These are phyloP conservation scores for Hypoxylon sp. DNA, from an alignment of 2,329 filamentous ascomycete species.

Conservation along the genomic window DNA sequence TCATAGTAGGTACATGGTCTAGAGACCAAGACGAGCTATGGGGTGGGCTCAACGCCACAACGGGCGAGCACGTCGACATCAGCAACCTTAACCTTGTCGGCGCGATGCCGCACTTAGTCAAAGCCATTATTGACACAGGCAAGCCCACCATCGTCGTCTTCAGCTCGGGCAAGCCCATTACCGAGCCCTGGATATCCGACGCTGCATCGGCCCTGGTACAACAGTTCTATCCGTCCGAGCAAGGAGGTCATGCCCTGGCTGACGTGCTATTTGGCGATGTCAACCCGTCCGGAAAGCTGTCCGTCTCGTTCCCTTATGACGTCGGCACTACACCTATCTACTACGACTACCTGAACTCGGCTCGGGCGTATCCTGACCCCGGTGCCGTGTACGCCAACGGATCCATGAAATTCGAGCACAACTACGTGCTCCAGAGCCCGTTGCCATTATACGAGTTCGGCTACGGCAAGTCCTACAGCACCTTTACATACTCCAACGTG, in stretches of 20 bases:
- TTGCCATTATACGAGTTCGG: conserved; percentile 75
- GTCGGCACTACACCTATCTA: conserved; percentile 78
- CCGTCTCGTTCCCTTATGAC: conserved; percentile 76
- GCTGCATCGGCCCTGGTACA: conserved; percentile 77
- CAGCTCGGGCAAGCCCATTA: conserved; percentile 79
- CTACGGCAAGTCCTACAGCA: conserved; percentile 76
- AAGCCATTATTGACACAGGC: conserved; percentile 76
- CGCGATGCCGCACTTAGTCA: conserved; percentile 76
- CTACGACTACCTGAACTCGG: conserved; percentile 81
- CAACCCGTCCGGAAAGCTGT: conserved; percentile 76
- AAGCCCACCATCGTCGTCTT: conserved; percentile 78
- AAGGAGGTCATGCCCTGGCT: conserved; percentile 76
- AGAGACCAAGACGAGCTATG: conserved; percentile 81
- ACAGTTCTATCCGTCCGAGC: conserved; percentile 81
- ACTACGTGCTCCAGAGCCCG: conserved; percentile 74
- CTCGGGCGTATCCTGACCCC: conserved; percentile 66
- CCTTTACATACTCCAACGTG: conserved; percentile 71
- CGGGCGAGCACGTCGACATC: conserved; percentile 80
- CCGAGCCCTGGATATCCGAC: conserved; percentile 79
- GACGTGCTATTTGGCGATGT: conserved; percentile 76
- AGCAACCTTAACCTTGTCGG: conserved; percentile 76
- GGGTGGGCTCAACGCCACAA: conserved; percentile 79
- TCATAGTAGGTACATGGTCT: conserved; percentile 82
- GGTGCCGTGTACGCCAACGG: conserved; percentile 70
- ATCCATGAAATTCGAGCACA: conserved; percentile 73